These are phyloP conservation scores for Quercus suber DNA, from an alignment of 306 rosid species.

Conservation along the genomic window DNA sequence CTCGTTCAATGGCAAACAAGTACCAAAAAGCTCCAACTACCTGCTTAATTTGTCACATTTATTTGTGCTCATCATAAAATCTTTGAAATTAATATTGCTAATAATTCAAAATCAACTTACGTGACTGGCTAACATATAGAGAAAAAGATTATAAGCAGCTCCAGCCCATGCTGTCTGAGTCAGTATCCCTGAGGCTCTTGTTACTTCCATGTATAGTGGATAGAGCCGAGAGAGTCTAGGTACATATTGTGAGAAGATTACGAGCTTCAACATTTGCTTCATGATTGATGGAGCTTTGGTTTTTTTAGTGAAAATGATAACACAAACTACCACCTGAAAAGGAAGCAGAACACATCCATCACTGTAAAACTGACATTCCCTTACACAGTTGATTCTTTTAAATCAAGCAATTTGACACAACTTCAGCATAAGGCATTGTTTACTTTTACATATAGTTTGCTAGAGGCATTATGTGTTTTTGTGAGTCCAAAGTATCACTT, in stretches of 20 bases:
- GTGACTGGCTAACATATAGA: constrained; percentile 85
- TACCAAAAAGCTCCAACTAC: constrained; percentile 93
- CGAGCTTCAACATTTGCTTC: constrained; percentile 47
- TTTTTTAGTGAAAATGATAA: constrained; percentile 13
- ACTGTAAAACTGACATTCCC: constrained; percentile 16
- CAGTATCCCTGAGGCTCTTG: constrained; percentile 69
- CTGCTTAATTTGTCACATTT: constrained; percentile 37
- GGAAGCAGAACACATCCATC: constrained; percentile 1
- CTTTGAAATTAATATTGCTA: no score
- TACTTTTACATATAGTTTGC: no score
- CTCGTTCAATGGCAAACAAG: constrained; percentile 58
- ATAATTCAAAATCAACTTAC: constrained; percentile 40
- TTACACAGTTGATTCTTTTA: neutral
- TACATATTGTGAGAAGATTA: constrained; percentile 48
- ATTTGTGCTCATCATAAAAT: neutral
- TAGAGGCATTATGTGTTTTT: no score
- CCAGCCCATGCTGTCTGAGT: constrained; percentile 92
- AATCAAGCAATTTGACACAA: neutral
- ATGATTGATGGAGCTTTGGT: constrained; percentile 22
- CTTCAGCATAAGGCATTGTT: neutral
- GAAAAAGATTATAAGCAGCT: constrained; percentile 82
- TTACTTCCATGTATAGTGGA: constrained; percentile 70
- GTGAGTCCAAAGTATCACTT: no score
- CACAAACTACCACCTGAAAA: constrained; percentile 51
- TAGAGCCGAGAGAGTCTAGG: constrained; percentile 62